phyloP scores from a whole-genome alignment of 2,329 filamentous ascomycete species.

The Trichothecium roseum region DNA sequence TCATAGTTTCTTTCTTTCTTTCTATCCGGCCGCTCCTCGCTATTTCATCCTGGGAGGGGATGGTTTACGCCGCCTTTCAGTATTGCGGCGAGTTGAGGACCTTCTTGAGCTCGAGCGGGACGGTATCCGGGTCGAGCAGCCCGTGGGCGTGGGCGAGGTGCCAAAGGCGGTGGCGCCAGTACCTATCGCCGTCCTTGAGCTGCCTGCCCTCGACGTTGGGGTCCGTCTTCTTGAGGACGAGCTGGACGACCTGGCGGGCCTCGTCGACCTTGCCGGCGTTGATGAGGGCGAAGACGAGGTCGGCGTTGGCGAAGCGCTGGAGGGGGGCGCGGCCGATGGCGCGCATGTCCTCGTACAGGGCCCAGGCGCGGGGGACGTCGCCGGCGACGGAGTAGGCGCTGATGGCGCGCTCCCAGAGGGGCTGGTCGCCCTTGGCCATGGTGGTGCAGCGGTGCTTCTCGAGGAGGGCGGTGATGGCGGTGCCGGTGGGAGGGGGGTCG shows the following conservation, averaged over 20 bases:
- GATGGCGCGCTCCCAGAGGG: constrained; percentile 62
- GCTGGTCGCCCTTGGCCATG: constrained; percentile 36
- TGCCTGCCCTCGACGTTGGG: constrained; percentile 6
- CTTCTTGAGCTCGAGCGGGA: constrained; percentile 10
- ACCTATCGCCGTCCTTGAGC: constrained; percentile 16
- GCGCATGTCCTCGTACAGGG: constrained; percentile 34
- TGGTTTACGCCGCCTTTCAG: not conserved
- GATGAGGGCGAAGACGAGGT: constrained; percentile 27
- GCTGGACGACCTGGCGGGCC: constrained; percentile 21
- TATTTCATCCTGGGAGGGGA: too few species aligned
- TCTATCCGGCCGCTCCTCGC: too few species aligned
- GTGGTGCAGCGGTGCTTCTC: constrained; percentile 36
- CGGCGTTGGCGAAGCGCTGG: constrained; percentile 29
- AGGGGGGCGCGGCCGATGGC: constrained; percentile 27
- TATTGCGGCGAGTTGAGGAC: constrained; percentile 3
- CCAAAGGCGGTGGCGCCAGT: constrained; percentile 42
- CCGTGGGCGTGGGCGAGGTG: constrained; percentile 29
- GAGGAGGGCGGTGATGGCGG: constrained; percentile 50
- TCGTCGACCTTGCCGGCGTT: constrained; percentile 11
- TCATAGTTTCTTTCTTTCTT: too few species aligned
- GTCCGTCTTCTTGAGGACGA: constrained; percentile 15
- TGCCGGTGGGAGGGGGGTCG: constrained; percentile 45
- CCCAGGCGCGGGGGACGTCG: constrained; percentile 37
- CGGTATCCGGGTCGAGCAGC: constrained; percentile 18
- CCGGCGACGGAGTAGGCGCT: constrained; percentile 51